Evolutionary conservation across 495 filamentous ascomycete genomes (phyloP).

Genomic region (Penicillium robsamsonii): DNA sequence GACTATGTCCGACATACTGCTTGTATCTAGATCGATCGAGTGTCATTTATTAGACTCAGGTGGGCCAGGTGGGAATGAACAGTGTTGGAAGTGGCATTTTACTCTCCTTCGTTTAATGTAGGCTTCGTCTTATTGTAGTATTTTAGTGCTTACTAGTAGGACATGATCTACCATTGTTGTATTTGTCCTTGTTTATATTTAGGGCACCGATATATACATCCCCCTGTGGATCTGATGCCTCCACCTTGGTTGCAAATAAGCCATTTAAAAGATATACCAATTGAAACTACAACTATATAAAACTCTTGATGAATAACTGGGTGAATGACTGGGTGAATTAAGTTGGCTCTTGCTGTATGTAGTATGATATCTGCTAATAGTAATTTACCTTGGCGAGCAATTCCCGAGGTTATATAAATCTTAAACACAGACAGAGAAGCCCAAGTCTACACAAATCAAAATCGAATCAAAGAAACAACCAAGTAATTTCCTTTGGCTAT

Average conservation of each 20-base stretch:
- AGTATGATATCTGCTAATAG: neutral
- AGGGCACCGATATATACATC: neutral
- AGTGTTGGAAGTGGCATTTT: neutral
- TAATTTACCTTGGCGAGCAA: too few relatives aligned
- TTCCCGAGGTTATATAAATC: neutral
- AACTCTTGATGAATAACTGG: too few relatives aligned
- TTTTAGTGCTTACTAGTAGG: neutral
- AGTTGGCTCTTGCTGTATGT: neutral
- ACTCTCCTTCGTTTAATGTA: neutral
- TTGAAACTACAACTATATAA: too few relatives aligned
- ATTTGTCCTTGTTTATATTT: neutral
- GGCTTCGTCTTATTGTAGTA: neutral
- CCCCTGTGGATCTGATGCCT: neutral
- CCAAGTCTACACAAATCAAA: neutral
- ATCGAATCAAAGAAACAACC: neutral
- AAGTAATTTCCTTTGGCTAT: slow-evolving; percentile 16
- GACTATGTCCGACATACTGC: neutral
- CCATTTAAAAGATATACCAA: neutral
- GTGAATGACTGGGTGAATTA: neutral
- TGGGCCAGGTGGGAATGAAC: neutral
- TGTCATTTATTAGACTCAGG: neutral
- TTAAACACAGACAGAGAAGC: too few relatives aligned
- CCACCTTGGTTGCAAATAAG: neutral
- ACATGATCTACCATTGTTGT: too few relatives aligned
- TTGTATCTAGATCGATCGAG: neutral